Base-by-base conservation (phyloP, 495 filamentous ascomycete genomes). In the Penicillium alfredii region DNA sequence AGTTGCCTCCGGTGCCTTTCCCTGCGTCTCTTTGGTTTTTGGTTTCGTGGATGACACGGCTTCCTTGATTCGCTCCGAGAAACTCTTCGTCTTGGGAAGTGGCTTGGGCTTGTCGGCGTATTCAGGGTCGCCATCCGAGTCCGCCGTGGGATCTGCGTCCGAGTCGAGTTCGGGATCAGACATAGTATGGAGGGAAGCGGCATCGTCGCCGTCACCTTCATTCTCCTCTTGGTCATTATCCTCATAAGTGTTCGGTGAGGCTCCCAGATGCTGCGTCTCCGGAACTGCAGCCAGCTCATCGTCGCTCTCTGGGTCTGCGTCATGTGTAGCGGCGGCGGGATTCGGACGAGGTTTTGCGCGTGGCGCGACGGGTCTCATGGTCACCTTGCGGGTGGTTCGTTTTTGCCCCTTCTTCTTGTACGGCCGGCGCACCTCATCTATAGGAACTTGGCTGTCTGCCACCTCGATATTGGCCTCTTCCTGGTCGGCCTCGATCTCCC, bases 321-420 rank as follows among this genome's bases (percentile, higher is more conserved):
- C 50, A 1, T 55, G 50, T n/a, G 42, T 34, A 4, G 46, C 33
- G 6, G 47, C 38, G 29, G 51, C 44, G 34, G 55, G 42, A 25
- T 43, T 39, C 2, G 50, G 35, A 29, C 58, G 51, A 0, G 45
- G 33, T 41, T 64, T 65, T 34, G 64, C 51, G 24, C 62, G 68
- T 34, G 51, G 44, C 8, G 55, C 33, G 8, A 71, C 68, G 0
- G 76, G 76, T 52, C 64, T 77, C 79, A 94, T 90, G 24, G 76
- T 83, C n/a, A 83, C 78, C 24, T 73, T 60, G 33, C 84, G 69
- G 2, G 90, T 94, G 21, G 84, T 87, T 26, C 90, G 74, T 62
- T 97, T 97, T 53, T 87, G 80, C 0, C 90, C 90, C 60, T 82
- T 86, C 73, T 97, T 97, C 67, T 94, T 95, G 67, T 80, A 95